Evolutionary conservation across 2,329 filamentous ascomycete species (phyloP), one percentile per base, ranked within the genome.

Genomic region (Lasiodiplodia sp.): DNA sequence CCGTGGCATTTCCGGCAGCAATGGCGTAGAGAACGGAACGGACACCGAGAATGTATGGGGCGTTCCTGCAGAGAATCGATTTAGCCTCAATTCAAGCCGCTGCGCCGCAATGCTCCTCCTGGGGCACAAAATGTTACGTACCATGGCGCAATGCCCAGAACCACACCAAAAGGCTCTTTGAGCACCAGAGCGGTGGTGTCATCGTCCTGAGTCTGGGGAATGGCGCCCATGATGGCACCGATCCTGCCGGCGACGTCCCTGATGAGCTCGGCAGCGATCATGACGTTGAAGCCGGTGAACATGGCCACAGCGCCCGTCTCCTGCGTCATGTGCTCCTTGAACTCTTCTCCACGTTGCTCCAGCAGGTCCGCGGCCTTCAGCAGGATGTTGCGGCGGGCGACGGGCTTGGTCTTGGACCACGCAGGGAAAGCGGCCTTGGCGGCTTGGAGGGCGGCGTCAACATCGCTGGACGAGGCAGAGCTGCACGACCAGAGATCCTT

Each of bases 61-160:
- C 86, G 71, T 89, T 85, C 85, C 85, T 86, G 47, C 53, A 12
- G 21, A 2, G 40, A 6, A 10, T 16, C 16, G 11, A 12, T 69
- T 47, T 52, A 66, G 55, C 53, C 38, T 67, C n/a, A 21, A 47
- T 47, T 21, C 18, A 18, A 47, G 16, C 40, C 16, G 18, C n/a
- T 44, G 40, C 4, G 38, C 38, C 38, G 38, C 38, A 44, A 44
- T 6, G 12, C 12, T 18, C 4, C 28, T 6, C 28, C 28, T 4
- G 28, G 28, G 28, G 4, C 14, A 16, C 14, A 55, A 47, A 63
- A 38, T 16, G 34, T 31, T 25, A 72, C 80, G 73, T 83, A 94
- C 93, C 93, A 97, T 11, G 93, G 92, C 2, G 91, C 92, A 78
- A 96, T 93, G 2, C 88, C 89, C 37, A 96, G 81, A 18, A 94